These are phyloP conservation scores for Macroventuria anomochaeta DNA, from an alignment of 2,329 filamentous ascomycete genomes.

Conservation along the genomic window DNA sequence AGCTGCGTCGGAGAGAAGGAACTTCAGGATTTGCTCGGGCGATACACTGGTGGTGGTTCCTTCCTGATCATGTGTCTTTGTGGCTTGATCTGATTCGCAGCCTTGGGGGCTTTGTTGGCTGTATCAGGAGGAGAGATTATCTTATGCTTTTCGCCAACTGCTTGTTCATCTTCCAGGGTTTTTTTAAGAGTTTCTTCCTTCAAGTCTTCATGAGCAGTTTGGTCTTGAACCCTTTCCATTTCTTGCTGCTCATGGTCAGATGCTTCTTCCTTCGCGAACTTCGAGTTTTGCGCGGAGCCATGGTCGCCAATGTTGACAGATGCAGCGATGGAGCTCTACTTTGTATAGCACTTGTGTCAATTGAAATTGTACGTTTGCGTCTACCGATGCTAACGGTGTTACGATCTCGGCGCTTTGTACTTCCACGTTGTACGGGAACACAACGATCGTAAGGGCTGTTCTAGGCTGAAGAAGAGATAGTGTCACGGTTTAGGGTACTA, in stretches of 20 bases:
- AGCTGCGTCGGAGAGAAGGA: constrained; percentile 35
- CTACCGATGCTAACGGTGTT: not conserved
- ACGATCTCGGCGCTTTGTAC: not conserved
- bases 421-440: not conserved
- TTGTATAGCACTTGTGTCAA: too few relatives aligned
- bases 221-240: not conserved
- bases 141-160: not conserved
- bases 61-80: not conserved
- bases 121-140: not conserved
- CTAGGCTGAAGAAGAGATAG: not conserved
- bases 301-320: not conserved
- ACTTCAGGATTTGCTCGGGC: constrained; percentile 39
- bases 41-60: constrained; percentile 4
- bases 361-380: not conserved
- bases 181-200: not conserved
- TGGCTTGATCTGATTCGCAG: not conserved
- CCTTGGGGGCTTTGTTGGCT: not conserved
- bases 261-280: not conserved
- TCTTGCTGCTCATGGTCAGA: not conserved
- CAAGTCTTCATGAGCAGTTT: not conserved
- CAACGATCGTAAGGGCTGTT: not conserved
- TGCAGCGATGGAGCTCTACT: too few relatives aligned
- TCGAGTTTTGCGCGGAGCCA: not conserved
- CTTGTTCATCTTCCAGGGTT: not conserved
- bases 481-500: too few relatives aligned